Evolutionary conservation across 805 yeast species (phyloP).

Genomic region (Yamadazyma takamatsuzukensis): DNA sequence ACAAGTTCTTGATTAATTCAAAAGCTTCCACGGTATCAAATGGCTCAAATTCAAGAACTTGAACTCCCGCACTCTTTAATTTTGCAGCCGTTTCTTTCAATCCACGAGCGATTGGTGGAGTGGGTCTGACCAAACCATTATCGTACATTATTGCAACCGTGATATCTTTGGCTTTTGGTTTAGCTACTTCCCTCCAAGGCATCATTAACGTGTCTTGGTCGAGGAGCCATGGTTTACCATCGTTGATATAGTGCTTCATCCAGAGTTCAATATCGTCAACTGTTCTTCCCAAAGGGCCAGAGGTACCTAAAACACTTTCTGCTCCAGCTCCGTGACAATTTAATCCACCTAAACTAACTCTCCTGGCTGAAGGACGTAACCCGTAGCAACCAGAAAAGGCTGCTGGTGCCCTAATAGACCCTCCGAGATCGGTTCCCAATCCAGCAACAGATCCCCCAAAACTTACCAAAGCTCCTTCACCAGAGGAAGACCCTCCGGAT

Average conservation of each 20-base stretch:
- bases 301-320: constrained; percentile 59
- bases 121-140: constrained; percentile 63
- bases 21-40: constrained; percentile 57
- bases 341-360: constrained; percentile 38
- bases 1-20: constrained; percentile 54
- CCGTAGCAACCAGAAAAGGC: constrained; percentile 40
- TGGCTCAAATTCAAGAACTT: constrained; percentile 53
- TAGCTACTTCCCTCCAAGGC: constrained; percentile 49
- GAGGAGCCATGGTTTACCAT: constrained; percentile 60
- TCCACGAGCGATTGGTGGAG: constrained; percentile 62
- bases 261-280: constrained; percentile 65
- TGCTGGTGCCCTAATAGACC: constrained; percentile 42
- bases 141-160: constrained; percentile 62
- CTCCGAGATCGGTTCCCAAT: constrained; percentile 43
- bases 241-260: constrained; percentile 61
- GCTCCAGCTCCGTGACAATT: constrained; percentile 57
- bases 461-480: constrained; percentile 40
- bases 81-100: constrained; percentile 51
- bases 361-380: constrained; percentile 36
- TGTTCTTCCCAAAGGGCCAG: constrained; percentile 65
- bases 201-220: constrained; percentile 46
- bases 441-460: constrained; percentile 40
- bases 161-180: constrained; percentile 37
- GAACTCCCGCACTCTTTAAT: constrained; percentile 55
- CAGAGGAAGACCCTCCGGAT: constrained; percentile 43